Evolutionary conservation across 1,139 yeast genomes (phyloP).

Genomic region (Nakaseomyces sp.): DNA sequence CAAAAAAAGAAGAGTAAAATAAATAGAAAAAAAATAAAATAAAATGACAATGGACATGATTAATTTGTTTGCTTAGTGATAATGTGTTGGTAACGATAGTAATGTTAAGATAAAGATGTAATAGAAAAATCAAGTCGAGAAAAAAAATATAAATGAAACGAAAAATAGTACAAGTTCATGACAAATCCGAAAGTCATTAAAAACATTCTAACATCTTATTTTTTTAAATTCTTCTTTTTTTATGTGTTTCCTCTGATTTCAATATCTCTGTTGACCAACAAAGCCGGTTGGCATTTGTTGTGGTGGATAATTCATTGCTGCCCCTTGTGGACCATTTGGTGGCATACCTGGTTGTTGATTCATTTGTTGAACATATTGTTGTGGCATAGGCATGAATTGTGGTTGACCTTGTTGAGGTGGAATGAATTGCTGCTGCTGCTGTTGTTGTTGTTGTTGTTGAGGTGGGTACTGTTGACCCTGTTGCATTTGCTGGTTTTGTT

Average conservation of each 20-base stretch:
- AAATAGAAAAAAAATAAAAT: slow-evolving; percentile 2
- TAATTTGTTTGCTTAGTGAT: not conserved
- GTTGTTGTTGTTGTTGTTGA: slow-evolving; percentile 15
- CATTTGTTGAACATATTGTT: slow-evolving; percentile 14
- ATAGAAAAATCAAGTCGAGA: slow-evolving; percentile 7
- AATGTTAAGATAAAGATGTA: not conserved
- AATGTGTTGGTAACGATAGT: not conserved
- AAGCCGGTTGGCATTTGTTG: slow-evolving; percentile 6
- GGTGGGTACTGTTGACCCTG: slow-evolving; percentile 8
- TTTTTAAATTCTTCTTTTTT: not conserved
- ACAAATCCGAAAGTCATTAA: slow-evolving; percentile 7
- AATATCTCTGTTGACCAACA: slow-evolving; percentile 5
- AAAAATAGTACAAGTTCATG: slow-evolving; percentile 8
- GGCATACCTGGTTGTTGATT: slow-evolving; percentile 12
- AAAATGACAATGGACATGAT: not conserved
- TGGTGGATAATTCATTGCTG: slow-evolving; percentile 5
- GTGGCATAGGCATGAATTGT: slow-evolving; percentile 14
- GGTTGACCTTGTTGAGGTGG: slow-evolving; percentile 20
- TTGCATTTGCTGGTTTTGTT: slow-evolving; percentile 8
- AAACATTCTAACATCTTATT: slow-evolving; percentile 8
- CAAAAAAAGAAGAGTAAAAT: not conserved
- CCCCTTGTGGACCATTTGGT: slow-evolving; percentile 10
- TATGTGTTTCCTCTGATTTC: not conserved
- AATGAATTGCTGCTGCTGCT: slow-evolving; percentile 14
- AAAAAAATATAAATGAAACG: slow-evolving; percentile 5